Percentiles rank a stretch among this genome's conserved stretches.
Evolutionary conservation across 2,329 filamentous ascomycete genomes (phyloP).

Genomic region (Dactylonectria estremocensis): DNA sequence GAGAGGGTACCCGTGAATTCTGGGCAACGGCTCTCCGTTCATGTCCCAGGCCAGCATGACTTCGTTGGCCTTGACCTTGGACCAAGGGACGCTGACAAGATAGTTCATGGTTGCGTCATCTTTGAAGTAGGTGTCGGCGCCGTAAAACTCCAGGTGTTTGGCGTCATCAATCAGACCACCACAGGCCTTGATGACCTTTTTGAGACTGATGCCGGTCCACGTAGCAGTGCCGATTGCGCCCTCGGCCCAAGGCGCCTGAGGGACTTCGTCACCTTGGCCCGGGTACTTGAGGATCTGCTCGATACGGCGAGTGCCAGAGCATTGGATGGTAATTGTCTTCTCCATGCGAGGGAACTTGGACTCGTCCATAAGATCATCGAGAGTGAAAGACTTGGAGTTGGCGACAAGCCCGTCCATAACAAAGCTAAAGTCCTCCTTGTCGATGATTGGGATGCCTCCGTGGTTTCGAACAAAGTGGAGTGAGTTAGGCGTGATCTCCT

Average conservation of each 20-base stretch:
- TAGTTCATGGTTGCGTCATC: slow-evolving; percentile 77
- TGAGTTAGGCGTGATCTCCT: slow-evolving; percentile 72
- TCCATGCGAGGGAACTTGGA: slow-evolving; percentile 70
- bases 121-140: slow-evolving; percentile 83
- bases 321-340: slow-evolving; percentile 76
- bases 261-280: slow-evolving; percentile 76
- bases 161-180: slow-evolving; percentile 70
- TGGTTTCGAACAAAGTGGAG: slow-evolving; percentile 79
- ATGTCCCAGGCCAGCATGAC: slow-evolving; percentile 81
- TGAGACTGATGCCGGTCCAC: slow-evolving; percentile 76
- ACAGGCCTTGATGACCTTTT: slow-evolving; percentile 80
- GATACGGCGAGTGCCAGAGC: slow-evolving; percentile 77
- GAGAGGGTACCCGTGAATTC: slow-evolving; percentile 77
- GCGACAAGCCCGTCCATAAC: slow-evolving; percentile 74
- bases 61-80: slow-evolving; percentile 77
- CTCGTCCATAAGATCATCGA: slow-evolving; percentile 74
- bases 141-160: slow-evolving; percentile 78
- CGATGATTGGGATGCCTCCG: slow-evolving; percentile 78
- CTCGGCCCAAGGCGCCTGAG: slow-evolving; percentile 72
- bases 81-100: slow-evolving; percentile 75
- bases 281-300: slow-evolving; percentile 78
- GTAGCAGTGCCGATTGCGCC: slow-evolving; percentile 78
- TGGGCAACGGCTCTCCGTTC: slow-evolving; percentile 76
- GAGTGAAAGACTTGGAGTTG: slow-evolving; percentile 68
- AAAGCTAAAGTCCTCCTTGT: slow-evolving; percentile 68